phyloP scores from a whole-genome alignment of 805 yeast species.

The Candida ficus region DNA sequence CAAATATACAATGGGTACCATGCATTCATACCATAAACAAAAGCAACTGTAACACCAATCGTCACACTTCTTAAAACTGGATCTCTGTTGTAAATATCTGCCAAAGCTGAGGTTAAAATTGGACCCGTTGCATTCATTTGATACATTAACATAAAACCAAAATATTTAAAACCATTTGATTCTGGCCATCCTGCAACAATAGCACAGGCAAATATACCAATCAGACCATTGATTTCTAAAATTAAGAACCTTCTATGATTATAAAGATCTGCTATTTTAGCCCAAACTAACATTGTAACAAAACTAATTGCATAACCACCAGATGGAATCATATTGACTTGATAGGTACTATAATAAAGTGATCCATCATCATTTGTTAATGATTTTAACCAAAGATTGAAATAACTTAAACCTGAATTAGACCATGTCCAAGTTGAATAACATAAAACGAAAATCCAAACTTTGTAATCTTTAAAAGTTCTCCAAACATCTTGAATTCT shows the following conservation, averaged over 20 bases:
- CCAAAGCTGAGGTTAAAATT: slow-evolving; percentile 1
- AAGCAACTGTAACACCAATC: slow-evolving; percentile 33
- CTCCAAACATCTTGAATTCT: slow-evolving; percentile 1
- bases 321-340: slow-evolving; percentile 9
- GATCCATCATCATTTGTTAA: slow-evolving; percentile 25
- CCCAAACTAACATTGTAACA: slow-evolving; percentile 5
- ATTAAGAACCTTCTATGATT: slow-evolving; percentile 5
- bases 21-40: slow-evolving; percentile 39
- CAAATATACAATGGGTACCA: slow-evolving; percentile 36
- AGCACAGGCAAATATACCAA: slow-evolving; percentile 3
- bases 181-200: slow-evolving; percentile 5
- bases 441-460: slow-evolving; percentile 4
- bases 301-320: slow-evolving; percentile 10
- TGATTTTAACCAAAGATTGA: slow-evolving; percentile 40
- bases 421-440: slow-evolving; percentile 6
- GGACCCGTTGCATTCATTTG: slow-evolving; percentile 8
- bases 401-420: slow-evolving; percentile 35
- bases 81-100: slow-evolving; percentile 20
- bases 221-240: background rate
- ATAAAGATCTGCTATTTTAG: slow-evolving; percentile 8
- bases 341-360: slow-evolving; percentile 23
- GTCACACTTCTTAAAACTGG: slow-evolving; percentile 34
- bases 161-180: background rate
- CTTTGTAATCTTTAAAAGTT: slow-evolving; percentile 1
- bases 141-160: slow-evolving; percentile 2